These are phyloP conservation scores for Starmera amethionina DNA, from an alignment of 805 yeast species.

Conservation along the genomic window DNA sequence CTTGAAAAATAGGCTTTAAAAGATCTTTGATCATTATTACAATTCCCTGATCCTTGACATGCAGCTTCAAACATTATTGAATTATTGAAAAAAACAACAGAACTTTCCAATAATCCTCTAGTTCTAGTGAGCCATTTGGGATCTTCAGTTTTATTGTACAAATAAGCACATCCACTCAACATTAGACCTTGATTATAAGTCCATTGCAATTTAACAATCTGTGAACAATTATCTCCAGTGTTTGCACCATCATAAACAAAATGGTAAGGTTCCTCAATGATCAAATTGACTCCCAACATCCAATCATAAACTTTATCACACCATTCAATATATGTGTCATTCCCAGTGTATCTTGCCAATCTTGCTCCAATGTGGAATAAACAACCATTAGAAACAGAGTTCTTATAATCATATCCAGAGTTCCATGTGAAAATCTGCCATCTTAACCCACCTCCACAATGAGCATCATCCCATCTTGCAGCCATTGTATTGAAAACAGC, in stretches of 20 bases:
- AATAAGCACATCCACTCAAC: conserved; percentile 59
- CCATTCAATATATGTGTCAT: conserved; percentile 62
- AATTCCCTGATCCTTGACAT: conserved; percentile 46
- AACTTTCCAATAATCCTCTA: conserved; percentile 32
- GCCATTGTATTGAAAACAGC: conserved; percentile 84
- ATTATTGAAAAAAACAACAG: conserved; percentile 48
- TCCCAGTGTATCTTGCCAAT: conserved; percentile 68
- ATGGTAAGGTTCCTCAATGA: conserved; percentile 28
- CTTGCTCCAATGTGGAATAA: conserved; percentile 76
- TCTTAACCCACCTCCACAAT: conserved; percentile 72
- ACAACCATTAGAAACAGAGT: conserved; percentile 81
- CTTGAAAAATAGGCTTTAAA: conserved; percentile 65
- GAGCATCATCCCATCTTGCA: conserved; percentile 58
- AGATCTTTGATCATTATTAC: conserved; percentile 68
- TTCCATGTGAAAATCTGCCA: conserved; percentile 93
- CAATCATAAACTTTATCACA: conserved; percentile 71
- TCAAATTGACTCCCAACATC: conserved; percentile 41
- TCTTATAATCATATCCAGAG: conserved; percentile 79
- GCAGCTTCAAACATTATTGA: conserved; percentile 60
- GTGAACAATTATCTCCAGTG: conserved; percentile 39
- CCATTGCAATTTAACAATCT: conserved; percentile 51
- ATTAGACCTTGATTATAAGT: conserved; percentile 65
- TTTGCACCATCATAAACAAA: conserved; percentile 56
- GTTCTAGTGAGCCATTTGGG: conserved; percentile 50
- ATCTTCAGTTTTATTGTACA: conserved; percentile 54